Base-by-base conservation (phyloP, 2,329 filamentous ascomycete species). In the Coniochaeta sp. region DNA sequence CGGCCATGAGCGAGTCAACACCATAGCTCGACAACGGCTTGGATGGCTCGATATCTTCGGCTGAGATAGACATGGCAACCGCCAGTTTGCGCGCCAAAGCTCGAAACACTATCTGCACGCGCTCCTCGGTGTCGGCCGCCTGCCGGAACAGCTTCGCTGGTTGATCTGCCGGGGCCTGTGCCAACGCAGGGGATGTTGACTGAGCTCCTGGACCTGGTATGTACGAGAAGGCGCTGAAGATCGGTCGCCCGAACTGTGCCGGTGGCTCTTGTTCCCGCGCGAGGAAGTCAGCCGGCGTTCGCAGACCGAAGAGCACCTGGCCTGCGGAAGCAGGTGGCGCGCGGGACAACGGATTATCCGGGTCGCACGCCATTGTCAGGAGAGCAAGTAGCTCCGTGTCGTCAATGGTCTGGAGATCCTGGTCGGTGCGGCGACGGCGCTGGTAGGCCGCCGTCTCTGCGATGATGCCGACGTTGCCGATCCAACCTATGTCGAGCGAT, bases 1-100 rank as follows among this genome's bases (percentile, higher is more conserved):
- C 60, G 0, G 57, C 61, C 12, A 66, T 56, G 22, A 69, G 48
- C 4, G 57, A 61, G 51, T 69, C 66, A 10, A 67, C 31, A 1
- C 66, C 65, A 6, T 58, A 57, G 18, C 31, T 42, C 1, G 46
- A 48, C 38, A 58, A 22, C 22, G 50, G 53, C 48, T 53, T 51
- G n/a, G 20, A 35, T n/a, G 45, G 14, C 32, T 56, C 56, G 13
- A 58, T 38, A 31, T 58, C 56, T 9, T 55, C 53, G 35, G 28
- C 12, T 32, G 35, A 45, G 14, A 51, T 51, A 30, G 22, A 48
- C 49, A 53, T 30, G 13, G 49, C 40, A 6, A 24, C 12, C 18
- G 53, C 53, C 20, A 57, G 48, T 53, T 54, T 53, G 3, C 10
- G 40, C 5, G 32, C 50, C 10, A 70, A 47, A 0, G 61, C 59